Evolutionary conservation across 2,329 filamentous ascomycete species (phyloP).

Genomic region (Trichoderma lentiforme): DNA sequence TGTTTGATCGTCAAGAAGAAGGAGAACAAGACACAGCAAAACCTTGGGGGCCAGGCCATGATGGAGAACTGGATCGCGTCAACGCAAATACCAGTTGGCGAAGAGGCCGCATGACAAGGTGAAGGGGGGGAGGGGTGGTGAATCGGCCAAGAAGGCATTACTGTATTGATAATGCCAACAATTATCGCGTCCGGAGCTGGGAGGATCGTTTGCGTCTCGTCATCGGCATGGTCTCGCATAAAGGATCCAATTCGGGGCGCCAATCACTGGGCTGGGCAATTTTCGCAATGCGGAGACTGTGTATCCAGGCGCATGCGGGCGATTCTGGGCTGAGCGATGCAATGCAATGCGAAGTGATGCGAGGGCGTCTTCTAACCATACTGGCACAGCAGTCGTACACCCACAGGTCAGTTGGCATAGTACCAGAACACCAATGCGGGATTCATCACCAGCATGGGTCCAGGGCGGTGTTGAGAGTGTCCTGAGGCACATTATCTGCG

Average conservation of each 20-base stretch:
- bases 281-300: neutral
- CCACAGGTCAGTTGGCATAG: neutral
- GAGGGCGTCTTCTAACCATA: neutral
- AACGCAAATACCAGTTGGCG: slow-evolving; percentile 60
- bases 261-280: neutral
- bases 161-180: neutral
- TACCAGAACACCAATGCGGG: neutral
- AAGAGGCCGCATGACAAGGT: slow-evolving; percentile 29
- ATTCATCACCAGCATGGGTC: neutral
- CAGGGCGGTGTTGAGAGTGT: neutral
- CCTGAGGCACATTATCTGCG: neutral
- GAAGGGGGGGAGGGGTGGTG: neutral
- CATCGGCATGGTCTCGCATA: neutral
- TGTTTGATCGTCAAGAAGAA: slow-evolving; percentile 84
- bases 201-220: neutral
- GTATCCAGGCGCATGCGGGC: neutral
- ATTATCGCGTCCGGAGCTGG: neutral
- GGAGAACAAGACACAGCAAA: slow-evolving; percentile 47
- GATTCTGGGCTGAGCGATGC: neutral
- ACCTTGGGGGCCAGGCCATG: slow-evolving; percentile 57
- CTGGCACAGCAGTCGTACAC: neutral
- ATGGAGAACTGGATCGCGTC: slow-evolving; percentile 85
- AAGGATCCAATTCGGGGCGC: neutral
- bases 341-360: neutral
- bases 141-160: neutral